Evolutionary conservation across 2,329 filamentous ascomycete species (phyloP), one percentile per base, ranked within the genome.

Genomic region (Alternaria alternata): DNA sequence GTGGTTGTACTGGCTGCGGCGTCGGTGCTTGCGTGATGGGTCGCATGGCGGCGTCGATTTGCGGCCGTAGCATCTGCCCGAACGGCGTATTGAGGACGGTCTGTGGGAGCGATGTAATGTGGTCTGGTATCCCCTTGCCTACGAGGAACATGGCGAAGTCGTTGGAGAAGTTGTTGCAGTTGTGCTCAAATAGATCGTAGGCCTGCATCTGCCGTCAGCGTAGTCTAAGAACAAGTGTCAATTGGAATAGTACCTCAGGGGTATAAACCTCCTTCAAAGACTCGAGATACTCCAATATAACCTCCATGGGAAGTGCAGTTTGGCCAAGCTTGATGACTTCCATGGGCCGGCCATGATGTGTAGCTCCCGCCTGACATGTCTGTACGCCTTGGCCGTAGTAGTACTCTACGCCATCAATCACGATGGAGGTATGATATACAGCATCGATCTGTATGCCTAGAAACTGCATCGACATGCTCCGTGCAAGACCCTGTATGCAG

Each of bases 91-190:
- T 88, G 12, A 98, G 84, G 8, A 98, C 94, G 1, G 89, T 91
- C 71, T 93, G 86, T 0, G 94, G 94, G 75, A 98, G 89, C 67
- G 90, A 92, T 30, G 88, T 86, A 66, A 99, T 98, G 70, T 96
- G 89, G 1, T 89, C 86, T 0, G 95, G 95, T 61, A 98, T 98
- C 3, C 92, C 91, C 68, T 89, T 91, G 22, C 95, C 94, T 1
- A 97, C 83, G 0, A 98, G 83, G 65, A 98, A 98, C 78, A 92
- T 95, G 64, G 92, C 84, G 67, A 98, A 89, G 62, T 97, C 93
- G 73, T 98, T 94, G 4, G 91, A 92, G 79, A 98, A 99, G 78
- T 97, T 97, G 81, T 98, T 99, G 82, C 94, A 98, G 76, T 99
- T 99, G 79, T 97, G 93, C 28, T 87, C 70, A 81, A 92, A 97